A percentile compares a stretch with the other conserved stretches of the same genome.
phyloP scores from a whole-genome alignment of 73 alveolate genomes.

The Uronychia setigera region DNA sequence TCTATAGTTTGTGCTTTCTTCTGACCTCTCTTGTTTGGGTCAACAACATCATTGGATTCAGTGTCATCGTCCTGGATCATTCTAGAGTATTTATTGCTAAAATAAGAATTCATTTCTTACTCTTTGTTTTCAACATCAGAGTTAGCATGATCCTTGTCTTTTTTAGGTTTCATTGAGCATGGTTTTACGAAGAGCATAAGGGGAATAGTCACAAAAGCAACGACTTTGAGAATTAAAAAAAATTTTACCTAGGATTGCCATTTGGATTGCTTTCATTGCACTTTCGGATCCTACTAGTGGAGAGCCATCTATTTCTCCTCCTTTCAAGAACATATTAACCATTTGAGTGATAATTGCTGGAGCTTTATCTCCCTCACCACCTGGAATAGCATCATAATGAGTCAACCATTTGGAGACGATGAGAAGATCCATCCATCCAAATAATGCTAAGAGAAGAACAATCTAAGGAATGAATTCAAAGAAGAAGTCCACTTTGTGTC shows the following conservation, averaged over 20 bases:
- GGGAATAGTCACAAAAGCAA: constrained; percentile 59
- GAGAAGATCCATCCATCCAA: constrained; percentile 93
- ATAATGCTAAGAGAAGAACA: constrained; percentile 68
- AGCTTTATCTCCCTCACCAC: constrained; percentile 22
- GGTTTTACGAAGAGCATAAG: constrained; percentile 92
- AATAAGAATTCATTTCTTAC: too few species aligned
- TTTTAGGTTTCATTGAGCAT: constrained; percentile 14
- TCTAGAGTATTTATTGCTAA: background rate
- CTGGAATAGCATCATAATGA: background rate
- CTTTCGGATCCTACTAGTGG: constrained; percentile 6
- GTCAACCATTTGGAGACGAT: constrained; percentile 84
- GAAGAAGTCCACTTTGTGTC: constrained; percentile 64
- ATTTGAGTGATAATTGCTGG: constrained; percentile 52
- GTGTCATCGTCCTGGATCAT: constrained; percentile 10
- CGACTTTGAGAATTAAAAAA: background rate
- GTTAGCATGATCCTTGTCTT: background rate
- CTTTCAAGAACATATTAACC: constrained; percentile 53
- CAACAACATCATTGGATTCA: constrained; percentile 47
- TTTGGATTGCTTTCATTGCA: background rate
- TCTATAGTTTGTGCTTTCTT: constrained; percentile 47
- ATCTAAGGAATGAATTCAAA: constrained; percentile 86
- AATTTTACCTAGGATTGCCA: background rate
- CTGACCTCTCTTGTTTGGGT: constrained; percentile 24
- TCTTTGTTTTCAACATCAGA: too few species aligned
- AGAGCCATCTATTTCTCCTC: constrained; percentile 53